A percentile compares a stretch with the other conserved stretches of the same genome.
These are phyloP conservation scores for Dunaliella sp. DNA, from an alignment of 139 green algal genomes.

Conservation along the genomic window DNA sequence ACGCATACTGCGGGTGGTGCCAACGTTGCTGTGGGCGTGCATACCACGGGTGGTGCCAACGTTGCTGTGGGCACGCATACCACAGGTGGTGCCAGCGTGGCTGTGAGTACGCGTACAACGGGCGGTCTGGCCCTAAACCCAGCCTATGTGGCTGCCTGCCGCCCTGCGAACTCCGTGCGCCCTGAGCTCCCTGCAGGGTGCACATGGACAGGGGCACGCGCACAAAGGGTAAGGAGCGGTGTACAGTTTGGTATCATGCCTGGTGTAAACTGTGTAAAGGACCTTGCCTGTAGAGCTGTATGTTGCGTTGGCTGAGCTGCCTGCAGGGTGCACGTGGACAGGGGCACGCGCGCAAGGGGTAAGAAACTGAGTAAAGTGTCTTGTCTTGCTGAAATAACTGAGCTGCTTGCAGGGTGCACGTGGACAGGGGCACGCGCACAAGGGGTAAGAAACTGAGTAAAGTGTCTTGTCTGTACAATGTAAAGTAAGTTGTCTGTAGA, in stretches of 20 bases:
- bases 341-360: not conserved
- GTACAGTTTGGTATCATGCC: no score
- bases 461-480: no score
- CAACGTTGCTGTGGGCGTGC: not conserved
- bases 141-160: not conserved
- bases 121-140: not conserved
- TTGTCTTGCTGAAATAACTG: no score
- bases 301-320: no score
- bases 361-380: no score
- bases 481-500: no score
- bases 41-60: not conserved
- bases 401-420: no score
- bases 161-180: no score
- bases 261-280: no score
- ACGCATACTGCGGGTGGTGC: not conserved
- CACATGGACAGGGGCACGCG: not conserved
- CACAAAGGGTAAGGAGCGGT: not conserved
- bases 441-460: no score
- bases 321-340: not conserved
- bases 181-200: not conserved
- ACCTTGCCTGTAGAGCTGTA: no score
- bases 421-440: no score
- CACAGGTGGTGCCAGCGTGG: not conserved
- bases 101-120: not conserved
- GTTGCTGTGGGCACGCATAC: not conserved